phyloP scores from a whole-genome alignment of 164 flowering plant genomes.

The Vitis rotundifolia region DNA sequence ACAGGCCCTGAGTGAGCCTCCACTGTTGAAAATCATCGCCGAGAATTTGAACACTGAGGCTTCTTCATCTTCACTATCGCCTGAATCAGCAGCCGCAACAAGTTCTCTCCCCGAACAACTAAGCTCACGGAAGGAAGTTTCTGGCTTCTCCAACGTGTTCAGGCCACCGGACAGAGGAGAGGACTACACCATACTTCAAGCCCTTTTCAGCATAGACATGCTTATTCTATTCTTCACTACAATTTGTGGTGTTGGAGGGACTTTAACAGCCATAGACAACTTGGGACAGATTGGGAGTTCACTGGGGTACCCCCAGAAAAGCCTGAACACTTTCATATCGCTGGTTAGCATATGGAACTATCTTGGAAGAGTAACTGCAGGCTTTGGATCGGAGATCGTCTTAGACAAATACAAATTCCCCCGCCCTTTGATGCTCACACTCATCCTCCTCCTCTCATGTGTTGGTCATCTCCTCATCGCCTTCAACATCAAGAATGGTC shows the following conservation, averaged over 20 bases:
- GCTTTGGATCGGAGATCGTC: conserved; percentile 43
- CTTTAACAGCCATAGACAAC: conserved; percentile 41
- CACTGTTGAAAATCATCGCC: conserved; percentile 13
- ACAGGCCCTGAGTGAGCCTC: neutral
- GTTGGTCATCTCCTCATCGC: conserved; percentile 51
- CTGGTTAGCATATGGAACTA: conserved; percentile 60
- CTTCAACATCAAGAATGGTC: conserved; percentile 34
- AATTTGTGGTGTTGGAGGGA: conserved; percentile 38
- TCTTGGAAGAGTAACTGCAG: conserved; percentile 42
- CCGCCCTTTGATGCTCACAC: conserved; percentile 42
- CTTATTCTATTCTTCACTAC: conserved; percentile 26
- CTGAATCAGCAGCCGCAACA: too few species aligned
- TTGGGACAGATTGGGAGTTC: conserved; percentile 50
- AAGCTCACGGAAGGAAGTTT: neutral
- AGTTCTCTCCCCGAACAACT: neutral
- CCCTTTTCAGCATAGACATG: conserved; percentile 44
- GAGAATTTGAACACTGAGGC: conserved; percentile 3
- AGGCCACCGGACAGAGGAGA: conserved; percentile 37
- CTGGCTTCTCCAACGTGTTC: conserved; percentile 29
- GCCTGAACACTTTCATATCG: conserved; percentile 48
- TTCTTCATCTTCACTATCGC: too few species aligned
- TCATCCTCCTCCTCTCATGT: conserved; percentile 40
- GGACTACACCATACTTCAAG: conserved; percentile 42
- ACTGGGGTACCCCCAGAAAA: conserved; percentile 34
- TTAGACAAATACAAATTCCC: conserved; percentile 43